Base-by-base conservation (phyloP, 2,329 filamentous ascomycete genomes). In the Talaromyces amestolkiae region DNA sequence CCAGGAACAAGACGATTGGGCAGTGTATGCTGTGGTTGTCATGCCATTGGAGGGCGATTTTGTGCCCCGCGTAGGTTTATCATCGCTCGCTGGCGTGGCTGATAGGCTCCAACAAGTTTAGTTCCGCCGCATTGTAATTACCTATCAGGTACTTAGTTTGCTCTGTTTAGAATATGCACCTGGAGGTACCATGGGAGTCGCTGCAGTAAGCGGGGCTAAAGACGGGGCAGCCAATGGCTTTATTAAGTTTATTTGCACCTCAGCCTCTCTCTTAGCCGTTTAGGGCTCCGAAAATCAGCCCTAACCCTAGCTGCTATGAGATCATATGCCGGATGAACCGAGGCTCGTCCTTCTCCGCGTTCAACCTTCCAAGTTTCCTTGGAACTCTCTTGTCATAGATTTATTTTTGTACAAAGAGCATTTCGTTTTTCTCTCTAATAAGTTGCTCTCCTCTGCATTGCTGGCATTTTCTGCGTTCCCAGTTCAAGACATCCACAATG, bases 401-500 rank as follows among this genome's bases (percentile, higher is more conserved):
- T 22, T 56, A 8, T 22, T 22, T 37, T 8, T 9, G 3, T 24
- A 24, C 8, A 3, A 22, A 10, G 27, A 1, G 27, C 27, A 31
- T 31, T 31, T 31, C 27, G 5, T 31, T 31, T 31, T 8, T 31
- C 27, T 31, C 27, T 31, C 27, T 31, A 7, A 31, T 31, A 31
- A 5, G 27, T 31, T 31, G 5, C 27, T 7, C 27, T 31, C 5
- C 4, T 31, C 11, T 61, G 17, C 10, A 33, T 49, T 9, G 2
- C 9, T 11, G 35, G 9, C 10, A 37, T 37, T 37, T 37, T 37
- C 35, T 37, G 9, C 8, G 35, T 13, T 37, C 13, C 1, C 35
- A 6, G 35, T 37, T 37, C 35, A 37, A 17, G 24, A 15, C 15
- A 27, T 54, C 35, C 17, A 68, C 58, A 17, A 77, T 77, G 74